These are phyloP conservation scores for Alectoria sarmentosa DNA, from an alignment of 495 filamentous ascomycete genomes.

Conservation along the genomic window DNA sequence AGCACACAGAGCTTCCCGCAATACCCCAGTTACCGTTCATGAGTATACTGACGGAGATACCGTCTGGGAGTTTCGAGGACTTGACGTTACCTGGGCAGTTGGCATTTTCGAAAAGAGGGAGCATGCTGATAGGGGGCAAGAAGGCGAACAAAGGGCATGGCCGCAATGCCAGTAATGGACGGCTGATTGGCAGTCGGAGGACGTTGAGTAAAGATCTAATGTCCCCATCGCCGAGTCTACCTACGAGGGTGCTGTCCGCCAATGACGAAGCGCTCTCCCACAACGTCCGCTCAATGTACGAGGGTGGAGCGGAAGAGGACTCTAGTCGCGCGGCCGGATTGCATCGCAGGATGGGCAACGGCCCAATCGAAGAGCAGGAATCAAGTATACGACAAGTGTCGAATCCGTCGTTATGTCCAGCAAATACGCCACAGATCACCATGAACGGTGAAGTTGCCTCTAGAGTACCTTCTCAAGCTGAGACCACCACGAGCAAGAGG, in stretches of 20 bases:
- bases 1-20: conserved; percentile 3
- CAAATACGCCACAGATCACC: conserved; percentile 4
- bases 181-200: conserved; percentile 22
- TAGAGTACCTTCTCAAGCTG: conserved; percentile 2
- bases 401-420: background rate
- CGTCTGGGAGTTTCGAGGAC: conserved; percentile 45
- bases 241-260: conserved; percentile 51
- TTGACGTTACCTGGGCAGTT: conserved; percentile 43
- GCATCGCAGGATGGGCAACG: conserved; percentile 7
- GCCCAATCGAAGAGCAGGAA: conserved; percentile 7
- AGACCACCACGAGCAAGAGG: conserved; percentile 12
- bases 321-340: conserved; percentile 37
- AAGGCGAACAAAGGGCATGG: conserved; percentile 34
- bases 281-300: conserved; percentile 89
- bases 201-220: conserved; percentile 22
- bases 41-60: conserved; percentile 51
- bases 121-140: conserved; percentile 38
- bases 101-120: conserved; percentile 53
- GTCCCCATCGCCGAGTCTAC: conserved; percentile 28
- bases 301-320: conserved; percentile 56
- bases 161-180: conserved; percentile 16
- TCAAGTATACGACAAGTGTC: conserved; percentile 8
- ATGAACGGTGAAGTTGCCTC: conserved; percentile 6
- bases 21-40: conserved; percentile 38
- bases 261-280: conserved; percentile 81